Evolutionary conservation across 2,329 filamentous ascomycete genomes (phyloP), one percentile per base, ranked within the genome.

Genomic region (Aureobasidium sp.): DNA sequence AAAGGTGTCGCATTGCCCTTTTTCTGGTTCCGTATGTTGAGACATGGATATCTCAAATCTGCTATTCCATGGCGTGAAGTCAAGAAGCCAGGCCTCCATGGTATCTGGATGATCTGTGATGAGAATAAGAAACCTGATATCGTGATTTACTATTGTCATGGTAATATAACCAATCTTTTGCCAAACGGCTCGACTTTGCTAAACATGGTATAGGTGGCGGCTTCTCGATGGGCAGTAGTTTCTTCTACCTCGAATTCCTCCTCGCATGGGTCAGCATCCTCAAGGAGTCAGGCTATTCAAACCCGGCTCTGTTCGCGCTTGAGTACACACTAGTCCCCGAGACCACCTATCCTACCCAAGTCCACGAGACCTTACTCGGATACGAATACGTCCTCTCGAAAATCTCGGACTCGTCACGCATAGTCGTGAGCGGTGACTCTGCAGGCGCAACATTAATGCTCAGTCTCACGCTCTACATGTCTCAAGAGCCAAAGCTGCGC

Each of bases 221-320:
- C 0, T 94, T 95, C 71, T 84, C 85, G 7, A 89, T 95, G 86
- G 91, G 90, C 3, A 91, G 88, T 13, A 79, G 82, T 21, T 89
- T 88, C 75, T 95, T 95, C 73, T 95, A 95, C 72, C 82, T 92
- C 39, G 91, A 95, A 68, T 94, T 93, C 66, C 79, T 95, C 3
- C 77, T 93, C 59, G 82, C 85, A 9, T 91, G 87, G 86, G 76
- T 89, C 13, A 78, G 80, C 47, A 75, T 91, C 21, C 78, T 95
- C 42, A 79, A 83, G 61, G 75, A 81, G 57, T 77, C 79, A 21
- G 88, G 87, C 1, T 93, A 88, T 71, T 72, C 76, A 10, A 94
- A 92, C 68, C 90, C 90, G 0, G 87, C 88, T 27, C 81, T 94
- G 3, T 91, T 94, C 69, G 85, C 87, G 1, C 78, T 94, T 5